Evolutionary conservation across 2,329 filamentous ascomycete genomes (phyloP), one percentile per base, ranked within the genome.

Genomic region (Aspergillus sp.): DNA sequence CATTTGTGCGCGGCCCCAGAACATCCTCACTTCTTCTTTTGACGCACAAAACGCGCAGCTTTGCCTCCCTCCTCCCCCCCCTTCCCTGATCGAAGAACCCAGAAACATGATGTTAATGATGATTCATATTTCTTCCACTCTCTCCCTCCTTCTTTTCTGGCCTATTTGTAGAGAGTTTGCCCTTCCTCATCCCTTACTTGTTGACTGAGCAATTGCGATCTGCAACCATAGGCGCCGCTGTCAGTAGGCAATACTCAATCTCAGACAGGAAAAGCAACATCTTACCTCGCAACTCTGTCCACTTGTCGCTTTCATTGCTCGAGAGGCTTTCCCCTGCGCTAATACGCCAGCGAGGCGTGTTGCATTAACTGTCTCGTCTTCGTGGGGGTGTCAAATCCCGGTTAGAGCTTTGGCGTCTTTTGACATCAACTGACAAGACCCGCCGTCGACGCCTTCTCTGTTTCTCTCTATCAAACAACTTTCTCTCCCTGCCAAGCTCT

Each of bases 1-100:
- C 60, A 73, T 73, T 75, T 75, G 70, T 74, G 73, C 73, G 73
- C 70, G 41, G 54, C 71, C 67, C 32, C 68, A 65, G 62, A 59
- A 42, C 54, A 39, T 48, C n/a, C 58, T 27, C 32, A 23, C 54
- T 38, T 53, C 52, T 48, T 21, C 13, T 54, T 52, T 54, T 13
- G 32, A 62, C 71, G 72, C 73, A 73, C 66, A 75, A 75, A 74
- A 66, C 44, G 50, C 73, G 69, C 73, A 73, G 64, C 63, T 60
- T 41, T 61, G 57, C 58, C 55, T 52, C 62, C 61, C 54, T 61
- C 25, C 25, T 27, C 25, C 60, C 21, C 60, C 21, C 21, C 5
- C 30, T 36, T 36, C 11, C 11, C 32, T 36, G 11, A 56, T 44
- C 19, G 42, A 58, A 30, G 59, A 52, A 62, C 58, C 10, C 41